phyloP scores from a whole-genome alignment of 768 basidiomycete genomes.

The Russula virescens region DNA sequence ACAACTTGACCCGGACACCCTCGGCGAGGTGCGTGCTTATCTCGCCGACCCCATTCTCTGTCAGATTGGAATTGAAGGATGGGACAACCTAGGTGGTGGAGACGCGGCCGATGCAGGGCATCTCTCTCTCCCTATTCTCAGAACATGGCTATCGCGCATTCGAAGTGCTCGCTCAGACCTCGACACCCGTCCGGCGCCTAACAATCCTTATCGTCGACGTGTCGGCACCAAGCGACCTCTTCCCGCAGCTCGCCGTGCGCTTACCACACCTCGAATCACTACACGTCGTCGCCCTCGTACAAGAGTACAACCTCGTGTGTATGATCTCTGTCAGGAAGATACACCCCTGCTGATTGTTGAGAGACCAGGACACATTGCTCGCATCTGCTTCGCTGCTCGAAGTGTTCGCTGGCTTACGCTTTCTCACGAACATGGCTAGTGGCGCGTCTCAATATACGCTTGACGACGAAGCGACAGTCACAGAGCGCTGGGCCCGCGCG shows the following conservation, averaged over 20 bases:
- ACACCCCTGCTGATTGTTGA: neutral
- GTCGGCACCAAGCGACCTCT: conserved; percentile 34
- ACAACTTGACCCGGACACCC: conserved; percentile 43
- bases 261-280: conserved; percentile 51
- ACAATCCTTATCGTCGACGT: conserved; percentile 57
- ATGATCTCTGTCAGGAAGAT: neutral
- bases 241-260: conserved; percentile 43
- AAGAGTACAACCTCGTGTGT: conserved; percentile 44
- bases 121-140: conserved; percentile 49
- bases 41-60: neutral
- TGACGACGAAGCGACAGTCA: conserved; percentile 46
- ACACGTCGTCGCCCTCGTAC: conserved; percentile 52
- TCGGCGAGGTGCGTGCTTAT: conserved; percentile 29
- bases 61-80: neutral
- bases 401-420: conserved; percentile 38
- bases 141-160: conserved; percentile 38
- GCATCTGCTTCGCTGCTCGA: conserved; percentile 37
- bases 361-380: conserved; percentile 38
- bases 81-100: conserved; percentile 35
- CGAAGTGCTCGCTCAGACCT: conserved; percentile 38
- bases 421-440: conserved; percentile 57
- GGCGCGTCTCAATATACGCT: conserved; percentile 23
- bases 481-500: conserved; percentile 46
- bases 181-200: conserved; percentile 40
- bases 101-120: conserved; percentile 44